Percentiles rank a stretch among this genome's conserved stretches.
These are phyloP conservation scores for Podila minutissima DNA, from an alignment of 192 early-diverging fungal genomes.

Conservation along the genomic window DNA sequence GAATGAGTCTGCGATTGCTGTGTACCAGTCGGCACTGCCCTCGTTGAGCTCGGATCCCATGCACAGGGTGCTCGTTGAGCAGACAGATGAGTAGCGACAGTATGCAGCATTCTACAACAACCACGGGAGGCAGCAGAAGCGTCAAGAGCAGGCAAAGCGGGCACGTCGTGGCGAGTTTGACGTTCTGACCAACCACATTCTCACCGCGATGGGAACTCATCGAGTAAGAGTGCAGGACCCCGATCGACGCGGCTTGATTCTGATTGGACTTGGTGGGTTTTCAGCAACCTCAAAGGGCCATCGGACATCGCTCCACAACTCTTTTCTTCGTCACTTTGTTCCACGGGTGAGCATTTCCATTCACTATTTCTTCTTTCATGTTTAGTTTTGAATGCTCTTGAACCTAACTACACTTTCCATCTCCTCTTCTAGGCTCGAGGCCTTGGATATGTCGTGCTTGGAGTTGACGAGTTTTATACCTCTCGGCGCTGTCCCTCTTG, in stretches of 20 bases:
- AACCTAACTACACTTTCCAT: neutral
- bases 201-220: neutral
- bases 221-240: neutral
- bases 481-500: neutral
- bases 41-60: neutral
- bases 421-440: neutral
- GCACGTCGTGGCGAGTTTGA: neutral
- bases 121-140: neutral
- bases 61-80: neutral
- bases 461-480: neutral
- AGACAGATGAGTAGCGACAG: neutral
- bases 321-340: neutral
- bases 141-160: neutral
- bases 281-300: neutral
- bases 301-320: neutral
- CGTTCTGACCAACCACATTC: neutral
- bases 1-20: neutral
- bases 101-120: neutral
- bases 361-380: neutral
- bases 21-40: neutral
- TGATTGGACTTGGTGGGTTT: neutral
- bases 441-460: constrained; percentile 2
- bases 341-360: neutral
- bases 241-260: neutral
- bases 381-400: neutral